A percentile compares a stretch with the other conserved stretches of the same genome.
Evolutionary conservation across 768 basidiomycete species (phyloP).

Genomic region (Calvatia gigantea): DNA sequence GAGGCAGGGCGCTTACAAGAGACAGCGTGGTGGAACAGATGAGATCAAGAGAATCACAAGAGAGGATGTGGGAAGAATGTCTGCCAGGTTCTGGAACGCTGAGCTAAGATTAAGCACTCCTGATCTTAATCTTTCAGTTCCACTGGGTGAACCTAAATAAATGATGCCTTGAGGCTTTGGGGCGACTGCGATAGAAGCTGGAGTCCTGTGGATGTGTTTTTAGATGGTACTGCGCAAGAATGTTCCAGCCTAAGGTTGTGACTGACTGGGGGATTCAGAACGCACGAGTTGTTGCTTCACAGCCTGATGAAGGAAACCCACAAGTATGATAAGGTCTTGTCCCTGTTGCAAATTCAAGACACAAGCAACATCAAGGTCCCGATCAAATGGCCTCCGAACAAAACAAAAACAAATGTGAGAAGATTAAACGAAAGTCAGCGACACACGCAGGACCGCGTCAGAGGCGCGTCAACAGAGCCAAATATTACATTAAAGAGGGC

Average conservation of each 20-base stretch:
- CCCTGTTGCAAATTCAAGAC: not conserved
- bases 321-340: not conserved
- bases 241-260: no score
- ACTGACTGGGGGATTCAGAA: no score
- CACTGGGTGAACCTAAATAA: not conserved
- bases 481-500: slow-evolving; percentile 36
- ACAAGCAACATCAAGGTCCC: not conserved
- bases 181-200: not conserved
- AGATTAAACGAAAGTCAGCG: not conserved
- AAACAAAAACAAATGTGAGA: no score
- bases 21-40: no score
- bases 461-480: slow-evolving; percentile 36
- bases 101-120: not conserved
- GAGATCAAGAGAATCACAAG: no score
- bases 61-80: not conserved
- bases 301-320: no score
- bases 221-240: slow-evolving; percentile 2
- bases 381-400: no score
- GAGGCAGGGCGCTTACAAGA: no score
- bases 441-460: slow-evolving; percentile 9
- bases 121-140: not conserved
- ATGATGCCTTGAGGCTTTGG: not conserved
- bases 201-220: not conserved
- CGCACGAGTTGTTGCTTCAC: no score
- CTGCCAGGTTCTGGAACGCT: not conserved